Base-by-base conservation (phyloP, 495 filamentous ascomycete species). In the Glutinoglossum americanum region DNA sequence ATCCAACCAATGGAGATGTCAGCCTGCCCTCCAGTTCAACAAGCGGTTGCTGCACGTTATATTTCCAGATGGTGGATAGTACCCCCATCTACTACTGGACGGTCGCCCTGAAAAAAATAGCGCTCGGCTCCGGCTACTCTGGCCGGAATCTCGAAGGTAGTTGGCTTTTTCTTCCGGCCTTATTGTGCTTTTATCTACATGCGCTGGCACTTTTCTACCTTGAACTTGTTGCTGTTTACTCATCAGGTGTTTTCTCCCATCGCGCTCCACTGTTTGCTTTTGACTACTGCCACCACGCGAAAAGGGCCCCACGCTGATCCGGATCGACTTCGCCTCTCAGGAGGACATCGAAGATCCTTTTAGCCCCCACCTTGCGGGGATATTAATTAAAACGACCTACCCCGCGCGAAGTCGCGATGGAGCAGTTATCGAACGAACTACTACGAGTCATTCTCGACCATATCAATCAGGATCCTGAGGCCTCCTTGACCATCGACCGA, bases 401-500 rank as follows among this genome's bases (percentile, higher is more conserved):
- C 49, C 49, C 49, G 49, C 49, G 49, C 28, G 28, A 56, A 56
- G 54, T 19, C 54, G 25, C 44, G 25, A 58, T 58, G 56, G 56
- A 58, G 30, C 35, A 41, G 10, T 23, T 58, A 32, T 58, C 56
- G 11, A 58, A 78, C 63, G 82, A 86, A 64, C 64, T 86, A 28
- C 68, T 84, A 47, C 74, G 70, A 60, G 69, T 75, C 35, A 79
- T 86, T 27, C 71, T 78, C 56, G 74, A 76, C 54, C 64, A 73
- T 59, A 70, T 76, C 62, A 68, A 72, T 58, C 63, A 70, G n/a
- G 72, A 74, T 59, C 71, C 72, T 0, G 71, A 74, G 13, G 70
- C 65, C 59, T 63, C 70, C 54, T 62, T 76, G 19, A 66, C 65
- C 19, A 64, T 78, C 54, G 73, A 79, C 51, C 67, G 72, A 21